These are phyloP conservation scores for Durotheca rogersii DNA, from an alignment of 495 filamentous ascomycete genomes.

Conservation along the genomic window DNA sequence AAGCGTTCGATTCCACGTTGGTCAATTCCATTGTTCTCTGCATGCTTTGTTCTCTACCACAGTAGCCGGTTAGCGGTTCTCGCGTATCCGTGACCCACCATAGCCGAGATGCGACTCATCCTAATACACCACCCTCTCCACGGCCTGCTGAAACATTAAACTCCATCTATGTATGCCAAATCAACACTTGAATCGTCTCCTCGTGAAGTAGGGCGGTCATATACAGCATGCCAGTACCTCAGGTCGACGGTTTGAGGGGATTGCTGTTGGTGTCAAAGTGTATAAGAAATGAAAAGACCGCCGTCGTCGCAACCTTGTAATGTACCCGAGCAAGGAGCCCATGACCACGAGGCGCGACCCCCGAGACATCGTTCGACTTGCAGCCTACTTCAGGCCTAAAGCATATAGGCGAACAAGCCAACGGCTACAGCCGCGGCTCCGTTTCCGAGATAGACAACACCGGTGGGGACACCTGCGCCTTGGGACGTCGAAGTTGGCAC, in stretches of 20 bases:
- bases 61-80: conserved; percentile 8
- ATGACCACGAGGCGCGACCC: conserved; percentile 4
- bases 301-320: conserved; percentile 9
- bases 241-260: conserved; percentile 3
- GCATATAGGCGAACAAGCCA: conserved; percentile 40
- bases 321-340: not conserved
- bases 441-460: conserved; percentile 36
- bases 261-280: conserved; percentile 17
- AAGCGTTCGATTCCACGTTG: not conserved
- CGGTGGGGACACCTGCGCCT: conserved; percentile 36
- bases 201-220: conserved; percentile 30
- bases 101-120: conserved; percentile 9
- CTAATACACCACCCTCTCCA: conserved; percentile 16
- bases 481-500: conserved; percentile 23
- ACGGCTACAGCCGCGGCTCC: conserved; percentile 39
- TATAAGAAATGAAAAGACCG: conserved; percentile 21
- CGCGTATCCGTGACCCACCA: conserved; percentile 8
- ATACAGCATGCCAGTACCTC: conserved; percentile 22
- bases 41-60: conserved; percentile 18
- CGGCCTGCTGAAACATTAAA: conserved; percentile 24
- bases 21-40: conserved; percentile 29
- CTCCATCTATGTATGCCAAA: conserved; percentile 24
- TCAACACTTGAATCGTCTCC: conserved; percentile 27
- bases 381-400: conserved; percentile 27
- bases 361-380: conserved; percentile 2